phyloP scores from a whole-genome alignment of 306 rosid species.

The Cucurbita pepo region DNA sequence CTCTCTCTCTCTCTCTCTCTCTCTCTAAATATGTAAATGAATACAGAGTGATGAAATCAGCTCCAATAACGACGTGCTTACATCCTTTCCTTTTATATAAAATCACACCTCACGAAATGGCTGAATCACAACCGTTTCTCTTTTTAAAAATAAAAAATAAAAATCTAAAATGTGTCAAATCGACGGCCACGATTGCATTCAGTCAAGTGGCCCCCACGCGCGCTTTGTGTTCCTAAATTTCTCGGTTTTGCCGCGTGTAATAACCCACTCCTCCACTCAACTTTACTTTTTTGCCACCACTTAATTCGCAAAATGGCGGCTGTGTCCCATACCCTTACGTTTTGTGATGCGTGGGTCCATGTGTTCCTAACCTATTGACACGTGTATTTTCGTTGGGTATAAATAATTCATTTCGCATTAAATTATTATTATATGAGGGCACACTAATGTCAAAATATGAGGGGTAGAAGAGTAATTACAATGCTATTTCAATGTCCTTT shows the following conservation, averaged over 20 bases:
- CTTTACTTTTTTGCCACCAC: not conserved
- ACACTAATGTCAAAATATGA: no score
- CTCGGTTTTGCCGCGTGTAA: conserved; percentile 1
- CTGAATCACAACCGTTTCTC: not conserved
- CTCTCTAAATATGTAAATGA: not conserved
- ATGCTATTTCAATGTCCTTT: no score
- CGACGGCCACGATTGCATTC: not conserved
- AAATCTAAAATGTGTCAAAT: not conserved
- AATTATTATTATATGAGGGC: not conserved
- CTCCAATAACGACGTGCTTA: not conserved
- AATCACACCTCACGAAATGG: not conserved
- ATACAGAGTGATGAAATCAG: not conserved
- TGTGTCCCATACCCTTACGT: not conserved
- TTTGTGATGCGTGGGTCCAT: not conserved
- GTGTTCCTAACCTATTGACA: not conserved
- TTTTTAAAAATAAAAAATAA: not conserved
- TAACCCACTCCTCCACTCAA: not conserved
- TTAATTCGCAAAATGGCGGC: not conserved
- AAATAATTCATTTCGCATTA: not conserved
- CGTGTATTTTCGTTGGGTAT: not conserved
- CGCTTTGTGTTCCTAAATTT: not conserved
- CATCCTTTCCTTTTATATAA: not conserved
- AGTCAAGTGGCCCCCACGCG: not conserved
- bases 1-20: not conserved
- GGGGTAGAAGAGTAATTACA: no score